phyloP scores from a whole-genome alignment of 2,329 filamentous ascomycete genomes.

The Nannizzia gypsea region DNA sequence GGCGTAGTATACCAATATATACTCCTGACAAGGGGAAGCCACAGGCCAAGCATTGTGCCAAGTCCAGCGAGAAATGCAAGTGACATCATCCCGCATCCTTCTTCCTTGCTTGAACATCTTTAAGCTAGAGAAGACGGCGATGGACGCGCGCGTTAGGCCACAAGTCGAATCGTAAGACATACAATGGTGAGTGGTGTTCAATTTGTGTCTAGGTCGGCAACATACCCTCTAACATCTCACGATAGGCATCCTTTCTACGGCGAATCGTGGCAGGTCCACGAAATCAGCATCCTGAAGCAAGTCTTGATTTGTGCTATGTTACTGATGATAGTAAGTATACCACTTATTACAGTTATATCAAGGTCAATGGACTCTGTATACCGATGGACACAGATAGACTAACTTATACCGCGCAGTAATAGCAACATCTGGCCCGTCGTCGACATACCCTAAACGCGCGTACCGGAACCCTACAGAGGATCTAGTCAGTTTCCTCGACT shows the following conservation, averaged over 20 bases:
- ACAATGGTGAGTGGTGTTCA: not conserved
- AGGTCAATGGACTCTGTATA: not conserved
- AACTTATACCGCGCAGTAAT: slow-evolving; percentile 34
- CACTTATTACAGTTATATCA: not conserved
- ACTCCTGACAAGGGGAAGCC: no score
- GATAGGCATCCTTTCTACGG: slow-evolving; percentile 62
- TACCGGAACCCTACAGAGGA: slow-evolving; percentile 88
- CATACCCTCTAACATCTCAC: not conserved
- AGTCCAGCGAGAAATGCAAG: not conserved
- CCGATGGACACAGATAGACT: not conserved
- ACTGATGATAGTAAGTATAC: slow-evolving; percentile 52
- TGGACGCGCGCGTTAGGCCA: not conserved
- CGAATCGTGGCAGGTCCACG: slow-evolving; percentile 86
- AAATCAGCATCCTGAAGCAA: slow-evolving; percentile 70
- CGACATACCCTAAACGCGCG: slow-evolving; percentile 77
- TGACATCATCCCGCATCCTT: not conserved
- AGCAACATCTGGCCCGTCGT: slow-evolving; percentile 73
- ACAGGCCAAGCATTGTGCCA: not conserved
- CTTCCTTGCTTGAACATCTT: not conserved
- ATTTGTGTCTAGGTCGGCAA: not conserved
- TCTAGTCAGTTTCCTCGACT: slow-evolving; percentile 77
- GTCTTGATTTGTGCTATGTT: slow-evolving; percentile 90
- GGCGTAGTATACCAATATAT: not conserved
- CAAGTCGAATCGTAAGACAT: not conserved
- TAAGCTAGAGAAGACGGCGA: not conserved